Percentiles rank a stretch among this genome's conserved stretches.
Conservation (phyloP, 169 alveolate genomes). For the Plasmodium gonderi region DNA sequence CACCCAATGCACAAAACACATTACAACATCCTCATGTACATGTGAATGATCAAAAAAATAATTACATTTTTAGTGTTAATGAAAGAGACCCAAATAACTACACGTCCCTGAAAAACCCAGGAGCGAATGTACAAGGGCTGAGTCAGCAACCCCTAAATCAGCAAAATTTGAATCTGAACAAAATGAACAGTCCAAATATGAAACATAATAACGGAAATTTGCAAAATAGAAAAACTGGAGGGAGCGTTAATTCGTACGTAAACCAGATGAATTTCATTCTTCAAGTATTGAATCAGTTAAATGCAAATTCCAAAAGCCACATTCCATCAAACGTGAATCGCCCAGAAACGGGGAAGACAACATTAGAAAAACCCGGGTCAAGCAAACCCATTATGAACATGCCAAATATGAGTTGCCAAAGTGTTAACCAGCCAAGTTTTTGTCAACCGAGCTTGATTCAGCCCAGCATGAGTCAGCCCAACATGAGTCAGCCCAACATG, state of each 20-base stretch:
- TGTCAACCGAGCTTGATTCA: neutral
- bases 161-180: constrained; percentile 16
- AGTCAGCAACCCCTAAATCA: constrained; percentile 17
- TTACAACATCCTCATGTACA: constrained; percentile 31
- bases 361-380: neutral
- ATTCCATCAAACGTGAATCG: constrained; percentile 1
- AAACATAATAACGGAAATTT: constrained; percentile 12
- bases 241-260: constrained; percentile 11
- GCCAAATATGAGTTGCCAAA: constrained; percentile 1
- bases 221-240: constrained; percentile 24
- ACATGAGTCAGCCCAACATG: neutral
- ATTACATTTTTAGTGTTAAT: neutral
- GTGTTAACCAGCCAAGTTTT: neutral
- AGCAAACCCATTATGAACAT: constrained; percentile 14
- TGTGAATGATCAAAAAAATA: constrained; percentile 20
- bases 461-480: neutral
- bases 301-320: constrained; percentile 3
- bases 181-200: neutral
- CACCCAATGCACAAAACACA: neutral
- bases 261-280: constrained; percentile 59
- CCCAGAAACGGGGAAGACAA: neutral
- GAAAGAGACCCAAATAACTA: neutral
- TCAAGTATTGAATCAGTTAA: constrained; percentile 46
- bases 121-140: constrained; percentile 1
- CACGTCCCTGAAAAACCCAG: neutral